Conservation (phyloP, 176 grass and related monocot genomes). For the Bromus sterilis region DNA sequence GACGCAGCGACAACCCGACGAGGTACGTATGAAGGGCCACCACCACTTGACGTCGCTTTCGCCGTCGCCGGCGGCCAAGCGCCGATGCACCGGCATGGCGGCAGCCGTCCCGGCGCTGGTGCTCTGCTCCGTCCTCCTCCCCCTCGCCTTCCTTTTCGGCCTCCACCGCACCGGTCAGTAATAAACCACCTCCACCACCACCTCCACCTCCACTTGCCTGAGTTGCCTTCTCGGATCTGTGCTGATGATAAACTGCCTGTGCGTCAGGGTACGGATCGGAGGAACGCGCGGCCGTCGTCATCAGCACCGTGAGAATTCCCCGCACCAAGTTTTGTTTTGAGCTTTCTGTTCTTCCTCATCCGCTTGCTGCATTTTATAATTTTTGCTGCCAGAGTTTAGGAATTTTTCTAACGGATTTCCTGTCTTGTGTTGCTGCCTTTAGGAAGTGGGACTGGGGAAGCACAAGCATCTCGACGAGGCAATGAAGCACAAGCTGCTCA, state of each 20-base stretch:
- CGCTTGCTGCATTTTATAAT: neutral
- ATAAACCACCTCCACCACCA: neutral
- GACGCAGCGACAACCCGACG: neutral
- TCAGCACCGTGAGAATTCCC: conserved; percentile 16
- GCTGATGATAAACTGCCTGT: neutral
- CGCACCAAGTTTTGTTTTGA: neutral
- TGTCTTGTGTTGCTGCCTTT: neutral
- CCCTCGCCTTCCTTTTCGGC: conserved; percentile 62
- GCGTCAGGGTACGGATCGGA: conserved; percentile 27
- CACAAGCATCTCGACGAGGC: conserved; percentile 25
- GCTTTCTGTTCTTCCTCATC: neutral
- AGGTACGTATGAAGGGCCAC: conserved; percentile 39
- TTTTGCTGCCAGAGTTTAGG: neutral
- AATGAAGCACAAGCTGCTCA: conserved; percentile 42
- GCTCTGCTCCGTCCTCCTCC: conserved; percentile 63
- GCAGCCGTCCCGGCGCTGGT: conserved; percentile 58
- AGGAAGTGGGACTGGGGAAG: conserved; percentile 28
- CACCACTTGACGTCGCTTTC: conserved; percentile 17
- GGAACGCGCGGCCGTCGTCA: conserved; percentile 32
- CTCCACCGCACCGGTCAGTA: conserved; percentile 50
- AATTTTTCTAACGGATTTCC: neutral
- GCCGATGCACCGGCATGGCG: conserved; percentile 48
- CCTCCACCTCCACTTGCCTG: neutral
- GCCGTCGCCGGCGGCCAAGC: conserved; percentile 29
- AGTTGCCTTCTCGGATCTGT: conserved; percentile 19